Evolutionary conservation across 2,329 filamentous ascomycete species (phyloP).

Genomic region (Fusarium pininemorale): DNA sequence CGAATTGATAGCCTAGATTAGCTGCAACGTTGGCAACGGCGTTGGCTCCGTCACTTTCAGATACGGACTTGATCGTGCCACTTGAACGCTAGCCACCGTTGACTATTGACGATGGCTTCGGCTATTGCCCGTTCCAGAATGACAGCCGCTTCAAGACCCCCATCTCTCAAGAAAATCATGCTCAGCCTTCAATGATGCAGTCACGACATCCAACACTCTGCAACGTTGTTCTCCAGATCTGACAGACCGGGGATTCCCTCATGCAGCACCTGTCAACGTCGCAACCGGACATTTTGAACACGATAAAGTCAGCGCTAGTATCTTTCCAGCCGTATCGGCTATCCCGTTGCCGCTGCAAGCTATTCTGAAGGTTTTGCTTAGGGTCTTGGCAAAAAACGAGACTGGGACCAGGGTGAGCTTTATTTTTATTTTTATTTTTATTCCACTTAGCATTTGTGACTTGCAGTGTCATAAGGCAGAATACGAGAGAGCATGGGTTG

Average conservation of each 20-base stretch:
- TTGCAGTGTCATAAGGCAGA: not conserved
- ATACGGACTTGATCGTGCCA: not conserved
- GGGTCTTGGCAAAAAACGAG: not conserved
- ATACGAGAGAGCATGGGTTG: not conserved
- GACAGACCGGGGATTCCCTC: not conserved
- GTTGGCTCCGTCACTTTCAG: not conserved
- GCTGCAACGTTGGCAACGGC: not conserved
- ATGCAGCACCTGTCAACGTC: not conserved
- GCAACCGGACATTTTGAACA: not conserved
- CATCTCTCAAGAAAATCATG: not conserved
- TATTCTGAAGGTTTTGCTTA: not conserved
- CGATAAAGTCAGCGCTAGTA: not conserved
- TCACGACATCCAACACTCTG: not conserved
- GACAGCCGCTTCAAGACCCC: not conserved
- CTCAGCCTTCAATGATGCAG: not conserved
- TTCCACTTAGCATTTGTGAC: not conserved
- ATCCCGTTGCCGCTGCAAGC: not conserved
- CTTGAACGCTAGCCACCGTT: not conserved
- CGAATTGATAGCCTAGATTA: not conserved
- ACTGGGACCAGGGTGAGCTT: not conserved
- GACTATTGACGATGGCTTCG: not conserved
- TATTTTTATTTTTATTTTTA: not conserved
- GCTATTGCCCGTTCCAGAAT: not conserved
- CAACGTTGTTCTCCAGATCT: not conserved
- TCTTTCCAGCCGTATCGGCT: not conserved